Percentiles rank a stretch among this genome's conserved stretches.
These are phyloP conservation scores for Tribonema minus DNA, from an alignment of 108 stramenopile genomes.

Conservation along the genomic window DNA sequence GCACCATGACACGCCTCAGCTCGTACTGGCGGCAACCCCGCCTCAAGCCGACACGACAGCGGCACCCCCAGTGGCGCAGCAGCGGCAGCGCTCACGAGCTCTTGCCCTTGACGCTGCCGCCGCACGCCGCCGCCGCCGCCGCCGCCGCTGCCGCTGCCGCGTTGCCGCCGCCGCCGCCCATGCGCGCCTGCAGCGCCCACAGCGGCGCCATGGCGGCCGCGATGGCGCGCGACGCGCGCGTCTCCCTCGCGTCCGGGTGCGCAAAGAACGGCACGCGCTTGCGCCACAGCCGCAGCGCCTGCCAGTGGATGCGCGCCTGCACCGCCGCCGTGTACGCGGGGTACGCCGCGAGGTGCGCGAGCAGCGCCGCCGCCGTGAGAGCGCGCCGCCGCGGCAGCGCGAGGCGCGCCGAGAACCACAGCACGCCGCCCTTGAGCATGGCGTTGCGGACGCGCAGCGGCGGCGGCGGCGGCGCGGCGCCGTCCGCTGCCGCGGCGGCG, in stretches of 20 bases:
- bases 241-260: constrained; percentile 17
- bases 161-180: too few relatives aligned
- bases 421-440: not conserved
- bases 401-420: not conserved
- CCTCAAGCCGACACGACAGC: too few relatives aligned
- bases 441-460: too few relatives aligned
- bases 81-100: too few relatives aligned
- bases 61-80: too few relatives aligned
- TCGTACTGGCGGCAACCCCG: too few relatives aligned
- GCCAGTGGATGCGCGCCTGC: constrained; percentile 26
- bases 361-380: constrained; percentile 10
- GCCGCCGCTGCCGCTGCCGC: too few relatives aligned
- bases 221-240: constrained; percentile 12
- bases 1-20: too few relatives aligned
- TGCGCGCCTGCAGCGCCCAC: too few relatives aligned
- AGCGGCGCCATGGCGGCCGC: constrained; percentile 17
- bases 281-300: constrained; percentile 27
- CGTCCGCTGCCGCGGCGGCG: too few relatives aligned
- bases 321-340: constrained; percentile 11
- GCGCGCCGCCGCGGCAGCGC: not conserved
- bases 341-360: constrained; percentile 1
- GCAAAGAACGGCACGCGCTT: constrained; percentile 27
- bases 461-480: not conserved
- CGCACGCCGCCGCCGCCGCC: too few relatives aligned
- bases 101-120: too few relatives aligned